Evolutionary conservation across 164 flowering plant species (phyloP).

Genomic region (Protea cynaroides): DNA sequence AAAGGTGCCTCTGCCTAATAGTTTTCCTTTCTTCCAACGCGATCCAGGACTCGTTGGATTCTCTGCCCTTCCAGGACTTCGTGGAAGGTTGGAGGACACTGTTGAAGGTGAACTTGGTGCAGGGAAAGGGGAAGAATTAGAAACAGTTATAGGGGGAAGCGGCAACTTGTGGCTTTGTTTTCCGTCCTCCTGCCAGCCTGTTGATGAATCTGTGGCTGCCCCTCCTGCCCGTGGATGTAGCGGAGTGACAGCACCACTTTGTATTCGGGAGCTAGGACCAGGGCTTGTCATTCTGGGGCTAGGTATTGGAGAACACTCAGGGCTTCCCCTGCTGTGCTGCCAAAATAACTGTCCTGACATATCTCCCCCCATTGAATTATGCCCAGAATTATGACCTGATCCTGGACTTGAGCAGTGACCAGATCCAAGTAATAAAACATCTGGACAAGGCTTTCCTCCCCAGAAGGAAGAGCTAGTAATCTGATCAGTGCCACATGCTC

Average conservation of each 20-base stretch:
- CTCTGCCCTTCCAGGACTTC: conserved; percentile 88
- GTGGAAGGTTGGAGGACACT: conserved; percentile 63
- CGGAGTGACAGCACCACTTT: conserved; percentile 84
- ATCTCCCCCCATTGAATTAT: conserved; percentile 45
- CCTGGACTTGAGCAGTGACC: conserved; percentile 94
- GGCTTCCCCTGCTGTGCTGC: conserved; percentile 46
- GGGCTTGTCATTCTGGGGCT: conserved; percentile 57
- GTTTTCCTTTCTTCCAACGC: conserved; percentile 51
- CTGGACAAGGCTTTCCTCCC: conserved; percentile 57
- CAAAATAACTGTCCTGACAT: conserved; percentile 34
- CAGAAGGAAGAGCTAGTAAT: conserved; percentile 45
- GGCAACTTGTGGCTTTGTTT: conserved; percentile 84
- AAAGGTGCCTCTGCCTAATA: conserved; percentile 54
- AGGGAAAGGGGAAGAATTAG: conserved; percentile 56
- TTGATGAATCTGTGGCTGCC: conserved; percentile 40
- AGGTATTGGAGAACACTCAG: conserved; percentile 52
- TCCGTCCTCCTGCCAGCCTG: conserved; percentile 69
- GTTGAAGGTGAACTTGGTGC: conserved; percentile 65
- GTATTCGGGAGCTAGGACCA: conserved; percentile 69
- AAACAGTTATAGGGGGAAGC: conserved; percentile 62
- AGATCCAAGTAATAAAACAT: conserved; percentile 60
- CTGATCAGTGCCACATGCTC: conserved; percentile 58
- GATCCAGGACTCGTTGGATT: conserved; percentile 45
- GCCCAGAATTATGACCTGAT: conserved; percentile 78
- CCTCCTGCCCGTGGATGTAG: conserved; percentile 83